Evolutionary conservation across 75 land plant genomes (phyloP).

Genomic region (Sequoia sempervirens): DNA sequence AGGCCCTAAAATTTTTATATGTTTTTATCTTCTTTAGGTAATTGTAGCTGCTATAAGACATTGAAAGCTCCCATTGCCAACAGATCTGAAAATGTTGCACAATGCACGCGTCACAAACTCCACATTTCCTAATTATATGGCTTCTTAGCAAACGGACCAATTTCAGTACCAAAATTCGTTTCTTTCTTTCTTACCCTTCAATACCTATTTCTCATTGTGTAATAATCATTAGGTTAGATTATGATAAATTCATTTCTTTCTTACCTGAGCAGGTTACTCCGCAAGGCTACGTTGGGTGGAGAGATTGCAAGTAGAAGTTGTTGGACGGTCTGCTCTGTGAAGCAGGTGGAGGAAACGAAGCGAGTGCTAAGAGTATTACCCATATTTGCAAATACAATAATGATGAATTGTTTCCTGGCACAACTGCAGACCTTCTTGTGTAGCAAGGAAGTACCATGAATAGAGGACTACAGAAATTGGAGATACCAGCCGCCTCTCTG

Average conservation of each 20-base stretch:
- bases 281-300: background rate
- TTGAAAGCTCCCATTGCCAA: background rate
- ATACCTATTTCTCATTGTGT: background rate
- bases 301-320: background rate
- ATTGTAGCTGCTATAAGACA: background rate
- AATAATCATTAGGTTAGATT: background rate
- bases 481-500: too few relatives aligned
- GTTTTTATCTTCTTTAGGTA: background rate
- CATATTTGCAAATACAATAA: too few relatives aligned
- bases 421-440: too few relatives aligned
- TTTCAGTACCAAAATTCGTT: background rate
- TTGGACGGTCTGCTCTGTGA: slow-evolving; percentile 60
- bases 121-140: too few relatives aligned
- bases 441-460: too few relatives aligned
- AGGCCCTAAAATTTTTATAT: too few relatives aligned
- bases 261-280: background rate
- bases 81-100: background rate
- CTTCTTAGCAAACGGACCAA: background rate
- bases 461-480: too few relatives aligned
- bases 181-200: background rate
- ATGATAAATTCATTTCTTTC: too few relatives aligned
- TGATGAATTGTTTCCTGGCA: too few relatives aligned
- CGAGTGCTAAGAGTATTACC: slow-evolving; percentile 33
- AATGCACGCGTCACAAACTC: background rate
- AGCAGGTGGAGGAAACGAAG: slow-evolving; percentile 73